Base-by-base conservation (phyloP, 305 asterid species). In the Stenogyne calaminthoides region DNA sequence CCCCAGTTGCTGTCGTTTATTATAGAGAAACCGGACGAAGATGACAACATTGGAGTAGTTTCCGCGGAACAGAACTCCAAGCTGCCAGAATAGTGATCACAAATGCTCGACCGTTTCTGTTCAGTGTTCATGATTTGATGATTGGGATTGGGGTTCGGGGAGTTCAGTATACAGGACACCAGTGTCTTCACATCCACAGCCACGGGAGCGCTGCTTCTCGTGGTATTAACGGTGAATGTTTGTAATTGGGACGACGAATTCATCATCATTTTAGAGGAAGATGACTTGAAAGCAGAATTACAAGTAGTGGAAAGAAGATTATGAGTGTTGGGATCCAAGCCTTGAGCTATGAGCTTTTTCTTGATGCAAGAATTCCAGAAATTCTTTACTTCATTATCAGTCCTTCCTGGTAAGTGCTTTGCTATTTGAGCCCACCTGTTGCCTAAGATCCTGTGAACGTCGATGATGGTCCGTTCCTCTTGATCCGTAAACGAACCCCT, bases 391-490 rank as follows among this genome's bases (percentile, higher is more conserved):
- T 91, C 98, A 47, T 93, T 93, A 72, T 93, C 98, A 0, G 98
- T 93, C 67, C 98, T 83, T 0, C 98, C 96, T 1, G 97, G 98
- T 54, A 93, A 78, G 70, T 93, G 98, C 70, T 93, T 93, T 1
- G 98, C 98, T 49, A 93, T 93, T 18, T 93, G 98, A 46, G 98
- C 96, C 98, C 98, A 93, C 69, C 95, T 66, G 82, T 93, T 93
- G 10, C 97, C 98, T 36, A 93, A 69, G 11, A 93, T 93, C 64
- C 97, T 80, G 75, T 93, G 98, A 6, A 93, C 94, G 64, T 93
- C 97, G 15, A 93, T 79, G 75, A 93, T 93, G 8, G 90, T 88
- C 22, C 90, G 70, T 72, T 93, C 98, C 81, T 93, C 98, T 44
- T 84, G 88, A 55, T 88, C 97, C 0, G 86, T 91, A 64, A 93